Evolutionary conservation across 1,284 basidiomycete species (phyloP).

Genomic region (Cutaneotrichosporon arboriforme): DNA sequence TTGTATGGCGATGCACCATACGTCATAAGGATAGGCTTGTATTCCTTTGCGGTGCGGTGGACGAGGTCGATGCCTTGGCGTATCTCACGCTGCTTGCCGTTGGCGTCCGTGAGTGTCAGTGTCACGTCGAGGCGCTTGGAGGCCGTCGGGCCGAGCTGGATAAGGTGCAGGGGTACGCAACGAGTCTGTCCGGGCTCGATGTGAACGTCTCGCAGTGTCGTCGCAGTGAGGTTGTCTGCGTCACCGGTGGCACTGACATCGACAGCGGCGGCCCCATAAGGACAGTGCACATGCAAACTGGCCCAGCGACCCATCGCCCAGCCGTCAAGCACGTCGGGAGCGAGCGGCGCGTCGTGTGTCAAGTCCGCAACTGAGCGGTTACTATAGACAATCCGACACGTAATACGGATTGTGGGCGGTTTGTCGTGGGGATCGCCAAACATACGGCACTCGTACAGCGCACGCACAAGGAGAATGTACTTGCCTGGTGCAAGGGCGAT

Average conservation of each 20-base stretch:
- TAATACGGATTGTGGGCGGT: conserved; percentile 29
- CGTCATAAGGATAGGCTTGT: too few species aligned
- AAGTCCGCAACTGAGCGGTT: conserved; percentile 7
- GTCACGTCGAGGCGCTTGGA: not conserved
- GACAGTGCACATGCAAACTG: conserved; percentile 18
- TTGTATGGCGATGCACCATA: too few species aligned
- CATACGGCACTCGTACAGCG: conserved; percentile 42
- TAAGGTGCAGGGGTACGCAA: conserved; percentile 1
- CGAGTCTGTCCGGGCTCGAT: conserved; percentile 15
- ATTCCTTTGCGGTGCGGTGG: not conserved
- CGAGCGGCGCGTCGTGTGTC: not conserved
- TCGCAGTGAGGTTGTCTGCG: not conserved
- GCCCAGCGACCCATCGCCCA: conserved; percentile 35
- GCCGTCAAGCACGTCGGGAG: conserved; percentile 35
- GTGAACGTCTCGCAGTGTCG: not conserved
- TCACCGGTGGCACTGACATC: conserved; percentile 1
- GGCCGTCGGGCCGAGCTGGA: not conserved
- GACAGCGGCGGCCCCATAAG: conserved; percentile 5
- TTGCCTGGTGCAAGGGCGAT: conserved; percentile 28
- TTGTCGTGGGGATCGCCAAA: conserved; percentile 40
- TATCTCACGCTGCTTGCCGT: not conserved
- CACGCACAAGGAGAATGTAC: conserved; percentile 35
- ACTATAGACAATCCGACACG: conserved; percentile 21
- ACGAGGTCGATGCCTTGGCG: too few species aligned
- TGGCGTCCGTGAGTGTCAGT: not conserved